Evolutionary conservation across 352 stramenopile species (phyloP), one percentile per base, ranked within the genome.

Genomic region (Labyrinthula sp.): DNA sequence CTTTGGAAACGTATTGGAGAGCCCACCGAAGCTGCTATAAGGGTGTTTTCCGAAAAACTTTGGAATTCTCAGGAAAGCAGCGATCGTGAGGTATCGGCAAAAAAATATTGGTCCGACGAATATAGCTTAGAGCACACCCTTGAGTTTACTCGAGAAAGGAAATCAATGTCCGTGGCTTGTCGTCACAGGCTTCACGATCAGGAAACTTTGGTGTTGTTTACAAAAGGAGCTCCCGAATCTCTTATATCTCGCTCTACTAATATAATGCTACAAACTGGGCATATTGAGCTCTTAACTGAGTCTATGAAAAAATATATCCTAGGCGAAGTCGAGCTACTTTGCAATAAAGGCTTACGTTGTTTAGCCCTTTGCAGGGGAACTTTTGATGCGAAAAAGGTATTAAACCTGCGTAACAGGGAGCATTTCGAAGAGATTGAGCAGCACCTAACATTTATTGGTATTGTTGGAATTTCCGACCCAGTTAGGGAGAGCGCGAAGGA

Each of bases 381-480:
- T 25, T 30, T 30, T 15, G 10, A 40, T 10, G 27, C 47, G 2
- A 3, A 33, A 20, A 50, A 45, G n/a, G 2, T 1, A 1, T 2
- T 1, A 8, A 29, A 2, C 8, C 2, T 17, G 4, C 12, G 63
- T 15, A 34, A 30, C 12, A 2, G 45, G 0, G 21, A 20, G 6
- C 27, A 38, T 12, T 46, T 37, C 8, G 56, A 66, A 21, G 66
- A 80, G 22, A 64, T 83, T 3, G 77, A 89, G 43, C 81, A 61
- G 22, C 64, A 89, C 26, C 47, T 93, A 10, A 82, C 71, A 8
- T 83, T 74, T 47, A 61, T 86, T 15, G 65, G 56, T 14, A 75
- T 92, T 41, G 79, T 92, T 6, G 81, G 78, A 21, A 93, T 93
- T 39, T 75, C 89, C 60, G 81, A 91, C 56, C 77, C 79, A 37